Percentiles rank a stretch among this genome's conserved stretches.
Conservation (phyloP, 192 early-diverging fungal genomes). For the Podila clonocystis region DNA sequence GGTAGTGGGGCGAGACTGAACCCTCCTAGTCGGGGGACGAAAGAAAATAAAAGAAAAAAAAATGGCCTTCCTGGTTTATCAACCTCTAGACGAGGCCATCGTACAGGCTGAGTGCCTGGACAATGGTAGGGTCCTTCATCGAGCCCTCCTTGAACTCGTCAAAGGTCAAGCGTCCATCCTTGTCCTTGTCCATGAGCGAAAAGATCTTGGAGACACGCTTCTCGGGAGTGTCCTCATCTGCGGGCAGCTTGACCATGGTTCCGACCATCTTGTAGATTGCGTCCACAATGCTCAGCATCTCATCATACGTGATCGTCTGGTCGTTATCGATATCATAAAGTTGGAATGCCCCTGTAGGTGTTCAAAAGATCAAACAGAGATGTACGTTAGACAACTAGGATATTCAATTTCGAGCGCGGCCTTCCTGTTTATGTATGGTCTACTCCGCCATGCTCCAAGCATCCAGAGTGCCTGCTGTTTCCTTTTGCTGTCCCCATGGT, state of each 20-base stretch:
- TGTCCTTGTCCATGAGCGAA: slow-evolving; percentile 87
- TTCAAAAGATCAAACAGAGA: neutral
- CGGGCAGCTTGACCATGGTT: slow-evolving; percentile 87
- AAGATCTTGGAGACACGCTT: slow-evolving; percentile 94
- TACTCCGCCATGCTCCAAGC: neutral
- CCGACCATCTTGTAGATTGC: slow-evolving; percentile 97
- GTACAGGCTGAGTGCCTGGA: slow-evolving; percentile 89
- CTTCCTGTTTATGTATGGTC: too few species aligned
- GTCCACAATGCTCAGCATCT: slow-evolving; percentile 93
- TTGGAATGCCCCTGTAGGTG: slow-evolving; percentile 76
- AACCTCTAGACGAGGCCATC: slow-evolving; percentile 77
- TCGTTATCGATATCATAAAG: slow-evolving; percentile 94
- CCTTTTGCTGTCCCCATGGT: neutral
- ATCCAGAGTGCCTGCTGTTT: neutral
- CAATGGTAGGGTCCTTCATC: slow-evolving; percentile 86
- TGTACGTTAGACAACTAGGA: neutral
- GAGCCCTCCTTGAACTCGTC: slow-evolving; percentile 92
- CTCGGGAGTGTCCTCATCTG: slow-evolving; percentile 92
- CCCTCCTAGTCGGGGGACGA: too few species aligned
- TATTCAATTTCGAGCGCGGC: too few species aligned
- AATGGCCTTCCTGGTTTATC: too few species aligned
- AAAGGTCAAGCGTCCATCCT: slow-evolving; percentile 82
- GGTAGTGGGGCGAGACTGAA: too few species aligned
- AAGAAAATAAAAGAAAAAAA: too few species aligned
- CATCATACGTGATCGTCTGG: slow-evolving; percentile 84